Percentiles rank a stretch among this genome's conserved stretches.
phyloP scores from a whole-genome alignment of 805 yeast species.

The Starmerella sirachaensis region DNA sequence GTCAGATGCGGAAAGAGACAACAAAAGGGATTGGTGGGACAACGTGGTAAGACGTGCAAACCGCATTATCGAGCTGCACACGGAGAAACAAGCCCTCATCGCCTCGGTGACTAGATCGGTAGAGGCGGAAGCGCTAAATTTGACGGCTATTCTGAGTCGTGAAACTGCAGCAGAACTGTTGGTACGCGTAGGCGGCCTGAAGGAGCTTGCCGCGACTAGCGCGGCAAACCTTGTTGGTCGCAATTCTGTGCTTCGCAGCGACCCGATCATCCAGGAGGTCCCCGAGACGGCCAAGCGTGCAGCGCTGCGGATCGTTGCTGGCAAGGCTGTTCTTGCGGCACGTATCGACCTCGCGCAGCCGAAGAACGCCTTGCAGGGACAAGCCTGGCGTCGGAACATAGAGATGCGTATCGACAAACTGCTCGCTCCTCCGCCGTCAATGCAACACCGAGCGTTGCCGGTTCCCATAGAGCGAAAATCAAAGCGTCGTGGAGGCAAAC shows the following conservation, averaged over 20 bases:
- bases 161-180: conserved; percentile 61
- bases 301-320: conserved; percentile 68
- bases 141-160: conserved; percentile 60
- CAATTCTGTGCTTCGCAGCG: conserved; percentile 28
- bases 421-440: conserved; percentile 61
- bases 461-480: conserved; percentile 64
- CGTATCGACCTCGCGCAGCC: conserved; percentile 47
- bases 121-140: conserved; percentile 56
- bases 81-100: background rate
- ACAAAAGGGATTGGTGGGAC: too few species aligned
- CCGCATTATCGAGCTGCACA: background rate
- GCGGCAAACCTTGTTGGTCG: conserved; percentile 68
- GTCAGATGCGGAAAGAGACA: too few species aligned
- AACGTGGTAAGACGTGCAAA: too few species aligned
- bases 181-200: conserved; percentile 56
- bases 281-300: conserved; percentile 35
- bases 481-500: conserved; percentile 75
- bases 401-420: conserved; percentile 54
- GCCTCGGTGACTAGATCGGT: background rate
- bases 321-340: conserved; percentile 70
- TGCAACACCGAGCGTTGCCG: conserved; percentile 52
- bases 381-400: conserved; percentile 48
- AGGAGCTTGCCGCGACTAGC: conserved; percentile 55
- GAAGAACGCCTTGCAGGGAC: conserved; percentile 45
- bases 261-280: conserved; percentile 11